These are phyloP conservation scores for Colletotrichum costaricense DNA, from an alignment of 2,329 filamentous ascomycete species.

Conservation along the genomic window DNA sequence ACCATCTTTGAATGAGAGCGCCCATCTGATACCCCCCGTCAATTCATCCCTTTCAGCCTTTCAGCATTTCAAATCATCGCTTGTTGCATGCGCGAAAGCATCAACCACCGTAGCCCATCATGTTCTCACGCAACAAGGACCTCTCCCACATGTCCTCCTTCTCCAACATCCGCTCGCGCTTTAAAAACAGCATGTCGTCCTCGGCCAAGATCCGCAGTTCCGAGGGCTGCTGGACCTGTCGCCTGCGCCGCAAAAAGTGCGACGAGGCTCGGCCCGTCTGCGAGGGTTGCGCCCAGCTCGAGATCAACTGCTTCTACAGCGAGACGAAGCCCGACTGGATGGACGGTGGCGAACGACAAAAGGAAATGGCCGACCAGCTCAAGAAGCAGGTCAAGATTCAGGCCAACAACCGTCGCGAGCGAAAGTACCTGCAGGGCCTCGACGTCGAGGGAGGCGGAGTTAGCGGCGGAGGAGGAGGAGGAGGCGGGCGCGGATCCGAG, in stretches of 20 bases:
- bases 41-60: background rate
- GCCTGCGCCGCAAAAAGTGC: conserved; percentile 71
- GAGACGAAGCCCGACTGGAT: conserved; percentile 68
- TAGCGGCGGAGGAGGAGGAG: too few species aligned
- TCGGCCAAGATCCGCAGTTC: conserved; percentile 50
- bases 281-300: conserved; percentile 60
- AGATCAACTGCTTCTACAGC: conserved; percentile 66
- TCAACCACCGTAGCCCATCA: background rate
- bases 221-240: conserved; percentile 70
- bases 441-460: conserved; percentile 21
- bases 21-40: background rate
- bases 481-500: conserved; percentile 7
- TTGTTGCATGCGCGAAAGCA: background rate
- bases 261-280: conserved; percentile 66
- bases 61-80: background rate
- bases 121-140: conserved; percentile 32
- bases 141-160: conserved; percentile 5
- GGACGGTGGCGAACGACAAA: conserved; percentile 51
- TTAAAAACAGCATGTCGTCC: conserved; percentile 28
- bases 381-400: conserved; percentile 41
- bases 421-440: conserved; percentile 58
- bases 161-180: conserved; percentile 25
- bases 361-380: conserved; percentile 39
- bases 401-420: conserved; percentile 49
- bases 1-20: background rate